Evolutionary conservation across 208 protist genomes (phyloP).

Genomic region (Trichomonas tenax): DNA sequence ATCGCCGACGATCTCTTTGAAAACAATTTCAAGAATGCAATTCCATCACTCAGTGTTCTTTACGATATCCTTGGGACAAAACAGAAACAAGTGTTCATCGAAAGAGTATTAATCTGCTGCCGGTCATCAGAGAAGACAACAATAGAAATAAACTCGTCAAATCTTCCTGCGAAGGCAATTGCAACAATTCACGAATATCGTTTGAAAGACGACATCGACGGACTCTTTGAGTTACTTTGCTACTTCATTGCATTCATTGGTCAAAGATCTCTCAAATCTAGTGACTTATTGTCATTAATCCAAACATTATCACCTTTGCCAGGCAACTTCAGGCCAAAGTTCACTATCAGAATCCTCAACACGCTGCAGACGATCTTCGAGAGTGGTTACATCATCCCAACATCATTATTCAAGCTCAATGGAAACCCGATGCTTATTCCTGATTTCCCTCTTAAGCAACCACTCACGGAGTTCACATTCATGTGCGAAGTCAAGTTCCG

Average conservation of each 20-base stretch:
- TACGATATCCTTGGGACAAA: neutral
- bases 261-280: neutral
- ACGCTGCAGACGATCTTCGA: neutral
- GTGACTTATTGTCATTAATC: neutral
- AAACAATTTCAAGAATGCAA: neutral
- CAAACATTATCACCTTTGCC: neutral
- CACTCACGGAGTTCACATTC: neutral
- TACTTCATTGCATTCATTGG: neutral
- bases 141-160: neutral
- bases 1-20: neutral
- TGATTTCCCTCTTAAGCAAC: neutral
- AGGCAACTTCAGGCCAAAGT: neutral
- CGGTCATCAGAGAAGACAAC: neutral
- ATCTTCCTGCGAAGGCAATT: neutral
- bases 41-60: neutral
- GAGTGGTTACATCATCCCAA: neutral
- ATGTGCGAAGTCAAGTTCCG: neutral
- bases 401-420: neutral
- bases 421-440: neutral
- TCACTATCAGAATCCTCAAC: neutral
- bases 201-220: neutral
- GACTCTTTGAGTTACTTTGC: neutral
- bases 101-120: neutral
- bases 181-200: slow-evolving; percentile 3
- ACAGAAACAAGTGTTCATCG: neutral